Percentiles rank a stretch among this genome's conserved stretches.
Conservation (phyloP, 768 basidiomycete genomes). For the Guyanaporus albipodus region DNA sequence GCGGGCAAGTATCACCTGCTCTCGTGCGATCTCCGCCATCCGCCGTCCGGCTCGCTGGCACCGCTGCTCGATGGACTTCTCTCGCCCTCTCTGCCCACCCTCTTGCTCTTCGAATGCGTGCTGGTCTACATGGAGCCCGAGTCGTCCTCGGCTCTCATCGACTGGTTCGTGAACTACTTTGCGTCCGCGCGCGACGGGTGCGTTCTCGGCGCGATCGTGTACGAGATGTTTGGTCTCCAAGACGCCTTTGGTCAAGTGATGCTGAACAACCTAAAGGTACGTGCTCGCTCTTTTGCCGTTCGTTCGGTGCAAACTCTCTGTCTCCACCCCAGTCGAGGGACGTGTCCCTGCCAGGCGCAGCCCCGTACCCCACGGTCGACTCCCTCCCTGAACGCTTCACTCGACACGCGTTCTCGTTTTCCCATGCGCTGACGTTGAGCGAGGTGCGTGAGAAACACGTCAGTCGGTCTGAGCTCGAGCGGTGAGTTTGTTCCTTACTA, state of each 20-base stretch:
- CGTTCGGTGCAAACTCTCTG: no score
- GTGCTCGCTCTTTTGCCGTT: no score
- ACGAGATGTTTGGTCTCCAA: conserved; percentile 85
- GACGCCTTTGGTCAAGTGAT: conserved; percentile 94
- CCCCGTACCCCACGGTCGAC: conserved; percentile 52
- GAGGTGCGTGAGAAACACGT: conserved; percentile 43
- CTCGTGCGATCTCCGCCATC: conserved; percentile 68
- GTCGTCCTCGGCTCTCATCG: conserved; percentile 54
- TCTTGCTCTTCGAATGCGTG: conserved; percentile 89
- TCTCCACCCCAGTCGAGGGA: conserved; percentile 62
- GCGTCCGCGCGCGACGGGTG: conserved; percentile 5
- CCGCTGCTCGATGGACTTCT: conserved; percentile 40
- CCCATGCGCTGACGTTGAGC: conserved; percentile 6
- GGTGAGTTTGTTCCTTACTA: no score
- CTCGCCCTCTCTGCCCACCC: conserved; percentile 61
- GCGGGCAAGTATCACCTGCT: conserved; percentile 47
- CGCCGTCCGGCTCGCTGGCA: conserved; percentile 47
- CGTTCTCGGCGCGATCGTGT: conserved; percentile 59
- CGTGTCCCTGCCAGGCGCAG: conserved; percentile 69
- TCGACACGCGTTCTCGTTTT: conserved; percentile 45
- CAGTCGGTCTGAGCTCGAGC: conserved; percentile 45
- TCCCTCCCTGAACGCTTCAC: conserved; percentile 58
- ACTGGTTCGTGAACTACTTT: conserved; percentile 69
- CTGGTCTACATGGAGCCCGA: conserved; percentile 75
- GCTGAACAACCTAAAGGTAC: conserved; percentile 81